Evolutionary conservation across 495 filamentous ascomycete genomes (phyloP).

Genomic region (Daldinia loculata): DNA sequence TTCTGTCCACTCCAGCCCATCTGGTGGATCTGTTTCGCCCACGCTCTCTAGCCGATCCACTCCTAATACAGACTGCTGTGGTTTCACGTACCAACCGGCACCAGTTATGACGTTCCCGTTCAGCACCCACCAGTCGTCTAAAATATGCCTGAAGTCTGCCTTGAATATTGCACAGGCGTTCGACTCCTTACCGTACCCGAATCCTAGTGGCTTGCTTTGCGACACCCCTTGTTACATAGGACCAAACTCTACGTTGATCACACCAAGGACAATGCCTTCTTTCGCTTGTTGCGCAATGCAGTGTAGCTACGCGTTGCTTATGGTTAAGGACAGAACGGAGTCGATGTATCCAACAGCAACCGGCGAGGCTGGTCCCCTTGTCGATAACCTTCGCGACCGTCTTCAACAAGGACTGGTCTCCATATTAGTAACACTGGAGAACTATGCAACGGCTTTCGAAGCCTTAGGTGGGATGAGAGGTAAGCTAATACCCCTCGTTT

Average conservation of each 20-base stretch:
- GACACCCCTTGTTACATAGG: constrained; percentile 46
- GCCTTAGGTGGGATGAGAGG: constrained; percentile 70
- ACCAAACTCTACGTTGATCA: constrained; percentile 39
- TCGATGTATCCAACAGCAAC: constrained; percentile 52
- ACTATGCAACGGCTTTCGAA: constrained; percentile 67
- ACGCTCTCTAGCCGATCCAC: constrained; percentile 48
- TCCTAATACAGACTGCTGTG: constrained; percentile 46
- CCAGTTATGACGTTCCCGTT: constrained; percentile 58
- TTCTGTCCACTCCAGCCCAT: constrained; percentile 48
- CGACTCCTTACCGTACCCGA: constrained; percentile 59
- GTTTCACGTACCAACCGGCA: constrained; percentile 49
- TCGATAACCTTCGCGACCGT: constrained; percentile 58
- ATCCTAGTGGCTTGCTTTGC: constrained; percentile 49
- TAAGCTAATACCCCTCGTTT: constrained; percentile 35
- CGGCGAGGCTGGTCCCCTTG: constrained; percentile 48
- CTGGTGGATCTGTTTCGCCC: constrained; percentile 50
- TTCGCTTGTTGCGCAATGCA: constrained; percentile 72
- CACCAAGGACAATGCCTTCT: constrained; percentile 66
- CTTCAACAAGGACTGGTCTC: constrained; percentile 63
- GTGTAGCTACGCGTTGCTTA: constrained; percentile 68
- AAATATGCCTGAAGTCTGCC: constrained; percentile 62
- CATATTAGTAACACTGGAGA: constrained; percentile 60
- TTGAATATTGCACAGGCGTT: constrained; percentile 63
- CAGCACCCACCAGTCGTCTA: constrained; percentile 61
- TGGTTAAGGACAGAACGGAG: constrained; percentile 63